Evolutionary conservation across 208 protist species (phyloP), one percentile per base, ranked within the genome.

Genomic region (Histomonas meleagridis): DNA sequence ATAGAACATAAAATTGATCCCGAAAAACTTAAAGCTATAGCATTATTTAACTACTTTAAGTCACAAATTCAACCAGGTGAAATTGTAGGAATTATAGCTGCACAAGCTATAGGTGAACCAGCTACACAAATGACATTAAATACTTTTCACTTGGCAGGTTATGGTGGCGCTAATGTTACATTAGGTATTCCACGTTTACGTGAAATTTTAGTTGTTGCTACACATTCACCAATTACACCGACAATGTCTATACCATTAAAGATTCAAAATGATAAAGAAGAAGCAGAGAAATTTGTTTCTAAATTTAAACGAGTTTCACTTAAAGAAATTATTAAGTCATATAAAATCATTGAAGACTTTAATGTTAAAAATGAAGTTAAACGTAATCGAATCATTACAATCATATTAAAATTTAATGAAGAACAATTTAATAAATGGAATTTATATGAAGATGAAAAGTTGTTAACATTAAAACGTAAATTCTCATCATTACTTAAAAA

Each of bases 81-180:
- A 79, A 55, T 91, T 51, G 95, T 96, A 0, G 95, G 95, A 43
- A 79, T 96, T 57, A 48, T 95, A 21, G 94, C 95, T 43, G 95
- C 92, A 38, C 92, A 96, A 91, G 94, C 94, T 49, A 94, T 95
- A 55, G 94, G 94, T 28, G 94, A 95, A 55, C 94, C 94, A 55
- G 46, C 92, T 32, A 99, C 98, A 91, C 98, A 99, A 94, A 99
- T 99, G 98, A 99, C 98, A 49, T 96, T 99, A 16, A 99, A 99
- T 96, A 99, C 98, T 62, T 99, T 99, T 96, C 98, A 99, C 95
- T 97, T 99, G 86, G 98, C 98, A 40, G 98, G 98, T 92, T 96
- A 96, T 48, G 99, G 98, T 91, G 97, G 97, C n/a, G 97, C 96
- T 38, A 93, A 94, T 60, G 93, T 93, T 10, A 94, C 93, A 53